Conservation (phyloP, 2,329 filamentous ascomycete genomes). For the Aspergillus sp. region DNA sequence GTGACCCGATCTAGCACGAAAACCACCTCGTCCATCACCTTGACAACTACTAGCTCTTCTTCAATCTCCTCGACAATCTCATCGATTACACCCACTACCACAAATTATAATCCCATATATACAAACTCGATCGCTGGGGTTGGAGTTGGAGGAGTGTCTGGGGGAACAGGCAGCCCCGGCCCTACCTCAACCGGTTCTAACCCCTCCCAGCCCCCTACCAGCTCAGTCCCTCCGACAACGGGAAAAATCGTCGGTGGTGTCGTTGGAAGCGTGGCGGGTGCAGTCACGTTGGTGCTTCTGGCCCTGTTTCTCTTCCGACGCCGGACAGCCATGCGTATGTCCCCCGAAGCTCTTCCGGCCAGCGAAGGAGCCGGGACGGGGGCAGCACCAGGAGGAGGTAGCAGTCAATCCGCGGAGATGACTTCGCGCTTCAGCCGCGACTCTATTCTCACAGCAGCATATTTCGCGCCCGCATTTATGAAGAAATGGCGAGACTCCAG, state of each 20-base stretch:
- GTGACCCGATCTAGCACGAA: not conserved
- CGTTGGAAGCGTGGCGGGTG: slow-evolving; percentile 54
- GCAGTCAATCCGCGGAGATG: slow-evolving; percentile 20
- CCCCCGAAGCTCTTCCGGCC: slow-evolving; percentile 16
- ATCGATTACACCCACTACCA: not conserved
- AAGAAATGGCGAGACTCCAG: slow-evolving; percentile 34
- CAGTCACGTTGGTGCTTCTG: slow-evolving; percentile 41
- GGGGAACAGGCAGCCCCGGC: slow-evolving; percentile 3
- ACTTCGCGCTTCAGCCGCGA: slow-evolving; percentile 32
- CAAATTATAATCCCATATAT: not conserved
- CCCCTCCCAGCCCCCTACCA: slow-evolving; percentile 10
- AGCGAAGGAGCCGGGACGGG: slow-evolving; percentile 14
- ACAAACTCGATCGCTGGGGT: not conserved
- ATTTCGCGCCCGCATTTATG: slow-evolving; percentile 32
- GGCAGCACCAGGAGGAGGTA: slow-evolving; percentile 7
- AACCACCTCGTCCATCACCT: not conserved
- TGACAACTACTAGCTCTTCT: not conserved
- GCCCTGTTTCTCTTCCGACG: slow-evolving; percentile 40
- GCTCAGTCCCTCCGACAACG: slow-evolving; percentile 30
- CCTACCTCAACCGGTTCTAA: slow-evolving; percentile 3
- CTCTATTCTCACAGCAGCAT: slow-evolving; percentile 31
- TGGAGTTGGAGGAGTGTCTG: slow-evolving; percentile 8
- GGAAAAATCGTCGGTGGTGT: slow-evolving; percentile 54
- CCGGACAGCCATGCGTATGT: slow-evolving; percentile 33
- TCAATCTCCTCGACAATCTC: not conserved